These are phyloP conservation scores for Elongisporangium undulatum DNA, from an alignment of 352 stramenopile genomes.

Conservation along the genomic window DNA sequence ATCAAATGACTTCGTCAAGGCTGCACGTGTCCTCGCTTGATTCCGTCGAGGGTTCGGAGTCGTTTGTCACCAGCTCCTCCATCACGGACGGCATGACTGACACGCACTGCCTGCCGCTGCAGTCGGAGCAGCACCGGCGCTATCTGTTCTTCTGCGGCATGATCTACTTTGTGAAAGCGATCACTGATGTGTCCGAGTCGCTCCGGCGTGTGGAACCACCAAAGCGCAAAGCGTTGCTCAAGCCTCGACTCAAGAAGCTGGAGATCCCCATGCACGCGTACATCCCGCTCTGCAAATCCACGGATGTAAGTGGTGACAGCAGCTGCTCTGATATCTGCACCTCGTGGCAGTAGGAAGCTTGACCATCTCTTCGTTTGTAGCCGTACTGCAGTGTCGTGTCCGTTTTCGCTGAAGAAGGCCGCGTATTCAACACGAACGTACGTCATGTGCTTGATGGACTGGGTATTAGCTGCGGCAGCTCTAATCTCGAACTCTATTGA, in stretches of 20 bases:
- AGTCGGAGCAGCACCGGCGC: slow-evolving; percentile 29
- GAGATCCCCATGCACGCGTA: slow-evolving; percentile 56
- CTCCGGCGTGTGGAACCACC: slow-evolving; percentile 57
- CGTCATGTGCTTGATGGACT: not conserved
- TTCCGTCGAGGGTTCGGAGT: not conserved
- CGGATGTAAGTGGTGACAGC: slow-evolving; percentile 45
- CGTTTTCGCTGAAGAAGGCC: slow-evolving; percentile 57
- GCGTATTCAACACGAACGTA: slow-evolving; percentile 80
- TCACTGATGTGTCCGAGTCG: slow-evolving; percentile 76
- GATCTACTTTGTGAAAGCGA: slow-evolving; percentile 78
- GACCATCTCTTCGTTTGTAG: slow-evolving; percentile 16
- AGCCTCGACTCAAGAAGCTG: slow-evolving; percentile 43
- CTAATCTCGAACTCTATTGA: not conserved
- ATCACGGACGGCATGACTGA: slow-evolving; percentile 13
- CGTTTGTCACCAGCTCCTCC: slow-evolving; percentile 15
- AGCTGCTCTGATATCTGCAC: too few species aligned
- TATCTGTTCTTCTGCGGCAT: slow-evolving; percentile 82
- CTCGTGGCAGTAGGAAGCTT: too few species aligned
- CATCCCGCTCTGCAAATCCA: slow-evolving; percentile 77
- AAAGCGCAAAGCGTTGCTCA: slow-evolving; percentile 59
- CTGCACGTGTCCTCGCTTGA: not conserved
- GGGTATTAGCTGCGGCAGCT: too few species aligned
- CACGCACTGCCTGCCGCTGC: slow-evolving; percentile 18
- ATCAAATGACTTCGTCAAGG: not conserved
- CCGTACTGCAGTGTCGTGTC: slow-evolving; percentile 57